A percentile compares a stretch with the other conserved stretches of the same genome.
These are phyloP conservation scores for Blastomyces emzantsi DNA, from an alignment of 2,329 filamentous ascomycete species.

Conservation along the genomic window DNA sequence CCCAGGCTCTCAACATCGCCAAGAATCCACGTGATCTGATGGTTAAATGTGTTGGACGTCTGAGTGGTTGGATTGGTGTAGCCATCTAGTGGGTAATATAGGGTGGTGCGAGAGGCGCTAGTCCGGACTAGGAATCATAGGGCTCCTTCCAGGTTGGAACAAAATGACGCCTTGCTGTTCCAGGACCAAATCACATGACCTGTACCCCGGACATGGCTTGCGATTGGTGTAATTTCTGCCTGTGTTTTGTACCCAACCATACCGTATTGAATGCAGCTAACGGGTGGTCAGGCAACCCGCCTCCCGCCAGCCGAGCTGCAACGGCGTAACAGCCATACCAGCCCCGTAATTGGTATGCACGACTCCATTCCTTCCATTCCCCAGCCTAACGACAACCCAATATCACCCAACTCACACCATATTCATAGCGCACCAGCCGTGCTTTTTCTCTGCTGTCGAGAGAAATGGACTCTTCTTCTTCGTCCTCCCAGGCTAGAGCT, in stretches of 20 bases:
- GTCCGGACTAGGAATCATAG: no score
- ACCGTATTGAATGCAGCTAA: background rate
- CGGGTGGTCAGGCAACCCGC: background rate
- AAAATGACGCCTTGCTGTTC: background rate
- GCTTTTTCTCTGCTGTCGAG: background rate
- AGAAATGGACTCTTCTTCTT: conserved; percentile 6
- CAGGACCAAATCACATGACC: background rate
- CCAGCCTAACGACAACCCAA: conserved; percentile 1
- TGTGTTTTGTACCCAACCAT: background rate
- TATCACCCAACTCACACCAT: background rate
- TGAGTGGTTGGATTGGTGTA: no score
- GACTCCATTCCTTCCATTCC: background rate
- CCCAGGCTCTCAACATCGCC: no score
- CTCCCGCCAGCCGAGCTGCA: background rate
- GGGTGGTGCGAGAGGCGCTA: no score
- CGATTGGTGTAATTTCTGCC: background rate
- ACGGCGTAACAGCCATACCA: conserved; percentile 1
- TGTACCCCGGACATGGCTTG: background rate
- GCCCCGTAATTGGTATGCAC: background rate
- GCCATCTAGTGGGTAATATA: no score
- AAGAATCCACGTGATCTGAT: no score
- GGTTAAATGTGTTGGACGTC: no score
- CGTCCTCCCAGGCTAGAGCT: conserved; percentile 27
- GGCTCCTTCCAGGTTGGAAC: no score
- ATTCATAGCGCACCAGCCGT: background rate